Percentiles rank a stretch among this genome's conserved stretches.
Evolutionary conservation across 306 rosid species (phyloP).

Genomic region (Vicia faba): DNA sequence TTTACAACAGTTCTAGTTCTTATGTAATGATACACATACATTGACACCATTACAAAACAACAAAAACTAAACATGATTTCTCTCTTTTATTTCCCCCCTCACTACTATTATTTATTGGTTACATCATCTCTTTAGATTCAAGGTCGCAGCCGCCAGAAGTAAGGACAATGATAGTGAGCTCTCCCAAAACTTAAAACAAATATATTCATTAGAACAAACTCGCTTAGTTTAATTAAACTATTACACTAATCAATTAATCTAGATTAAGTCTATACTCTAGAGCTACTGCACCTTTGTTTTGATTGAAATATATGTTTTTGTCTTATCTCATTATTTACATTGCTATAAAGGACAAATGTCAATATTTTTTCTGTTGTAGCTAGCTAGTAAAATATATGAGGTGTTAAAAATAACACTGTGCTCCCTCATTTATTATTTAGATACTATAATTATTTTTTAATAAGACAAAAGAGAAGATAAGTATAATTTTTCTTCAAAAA

Average conservation of each 20-base stretch:
- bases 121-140: background rate
- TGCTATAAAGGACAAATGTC: conserved; percentile 39
- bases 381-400: conserved; percentile 15
- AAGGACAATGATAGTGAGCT: conserved; percentile 76
- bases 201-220: no score
- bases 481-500: background rate
- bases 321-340: conserved; percentile 35
- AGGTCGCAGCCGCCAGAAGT: conserved; percentile 44
- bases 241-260: conserved; percentile 21
- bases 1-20: no score
- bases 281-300: conserved; percentile 32
- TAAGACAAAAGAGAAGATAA: conserved; percentile 26
- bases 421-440: conserved; percentile 39
- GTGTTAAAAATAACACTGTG: background rate
- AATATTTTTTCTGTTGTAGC: conserved; percentile 18
- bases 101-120: background rate
- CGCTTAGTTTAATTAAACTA: background rate
- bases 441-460: conserved; percentile 23
- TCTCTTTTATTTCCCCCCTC: background rate
- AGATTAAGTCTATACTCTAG: conserved; percentile 34
- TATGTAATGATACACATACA: background rate
- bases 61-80: background rate
- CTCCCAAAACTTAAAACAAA: no score
- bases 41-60: background rate
- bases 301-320: conserved; percentile 37